Percentiles rank a stretch among this genome's conserved stretches.
Evolutionary conservation across 306 rosid species (phyloP).

Genomic region (Erythrophleum fordii): DNA sequence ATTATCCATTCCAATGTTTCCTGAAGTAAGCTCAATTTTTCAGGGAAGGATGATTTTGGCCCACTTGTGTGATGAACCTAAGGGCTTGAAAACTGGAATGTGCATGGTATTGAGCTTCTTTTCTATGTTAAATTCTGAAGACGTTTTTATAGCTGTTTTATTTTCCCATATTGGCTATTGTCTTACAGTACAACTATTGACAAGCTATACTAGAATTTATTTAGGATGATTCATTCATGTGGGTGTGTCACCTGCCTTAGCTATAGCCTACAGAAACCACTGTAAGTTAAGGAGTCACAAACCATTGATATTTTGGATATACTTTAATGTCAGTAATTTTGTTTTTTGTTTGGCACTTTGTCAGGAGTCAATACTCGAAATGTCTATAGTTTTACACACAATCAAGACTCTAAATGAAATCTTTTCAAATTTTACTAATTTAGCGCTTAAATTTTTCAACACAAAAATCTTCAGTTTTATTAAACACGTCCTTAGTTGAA

Average conservation of each 20-base stretch:
- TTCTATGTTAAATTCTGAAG: background rate
- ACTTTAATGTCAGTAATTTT: background rate
- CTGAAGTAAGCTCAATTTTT: slow-evolving; percentile 36
- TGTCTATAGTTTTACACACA: background rate
- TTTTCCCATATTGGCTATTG: background rate
- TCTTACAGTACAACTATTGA: background rate
- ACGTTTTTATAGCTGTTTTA: background rate
- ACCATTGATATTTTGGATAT: background rate
- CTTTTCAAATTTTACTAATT: background rate
- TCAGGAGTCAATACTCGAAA: background rate
- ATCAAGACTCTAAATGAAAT: background rate
- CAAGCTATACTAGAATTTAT: background rate
- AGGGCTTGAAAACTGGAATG: slow-evolving; percentile 87
- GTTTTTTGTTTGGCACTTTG: background rate
- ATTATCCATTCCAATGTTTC: background rate
- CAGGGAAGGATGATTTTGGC: slow-evolving; percentile 91
- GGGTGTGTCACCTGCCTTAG: background rate
- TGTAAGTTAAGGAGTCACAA: background rate
- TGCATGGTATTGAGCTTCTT: slow-evolving; percentile 78
- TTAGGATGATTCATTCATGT: slow-evolving; percentile 3
- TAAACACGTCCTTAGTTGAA: background rate
- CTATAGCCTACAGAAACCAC: background rate
- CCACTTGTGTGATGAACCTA: slow-evolving; percentile 83
- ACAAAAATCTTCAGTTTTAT: background rate
- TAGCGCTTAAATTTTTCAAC: background rate